Base-by-base conservation (phyloP, 2,329 filamentous ascomycete genomes). In the Fusarium temperatum region DNA sequence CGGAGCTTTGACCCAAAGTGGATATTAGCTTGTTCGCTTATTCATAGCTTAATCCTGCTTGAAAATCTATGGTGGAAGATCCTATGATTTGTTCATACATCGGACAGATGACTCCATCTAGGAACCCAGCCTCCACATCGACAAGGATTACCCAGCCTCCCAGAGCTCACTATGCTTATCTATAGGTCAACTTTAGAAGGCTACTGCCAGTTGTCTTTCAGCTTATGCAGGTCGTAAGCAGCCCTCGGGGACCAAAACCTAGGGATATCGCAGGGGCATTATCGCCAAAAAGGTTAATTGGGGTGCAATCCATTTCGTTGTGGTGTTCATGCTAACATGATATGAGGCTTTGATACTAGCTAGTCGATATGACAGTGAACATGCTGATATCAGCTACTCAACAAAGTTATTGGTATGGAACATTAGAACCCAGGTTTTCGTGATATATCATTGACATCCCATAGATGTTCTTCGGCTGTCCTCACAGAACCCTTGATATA, bases 381-480 rank as follows among this genome's bases (percentile, higher is more conserved):
- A 56, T 44, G 12, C 22, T 8, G 15, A 56, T 20, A 56, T 44
- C 6, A 24, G 20, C 9, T 24, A 24, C 15, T 20, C 53, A 44
- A 44, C 53, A 1, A 41, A 10, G 5, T 38, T 56, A 6, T 5
- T 56, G 15, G 53, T 35, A 60, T 15, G n/a, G 7, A n/a, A 2
- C 7, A 22, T 28, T 7, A 28, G 32, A 10, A 22, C 2, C 8
- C 17, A 38, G 2, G 6, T 10, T 15, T n/a, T 8, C 13, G 5
- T 8, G 6, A 38, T 1, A 6, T 11, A 28, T 14, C 1, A 20
- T 45, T 51, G 1, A 38, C 20, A 4, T 18, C 2, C 9, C 10
- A 1, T 24, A 68, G 62, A n/a, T 66, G 20, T 68, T 68, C 12
- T 47, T 66, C 2, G 62, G 66, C 20, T 66, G 62, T 35, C 66